Percentiles rank a stretch among this genome's conserved stretches.
phyloP scores from a whole-genome alignment of 1,284 basidiomycete species.

The Cronartium quercuum region DNA sequence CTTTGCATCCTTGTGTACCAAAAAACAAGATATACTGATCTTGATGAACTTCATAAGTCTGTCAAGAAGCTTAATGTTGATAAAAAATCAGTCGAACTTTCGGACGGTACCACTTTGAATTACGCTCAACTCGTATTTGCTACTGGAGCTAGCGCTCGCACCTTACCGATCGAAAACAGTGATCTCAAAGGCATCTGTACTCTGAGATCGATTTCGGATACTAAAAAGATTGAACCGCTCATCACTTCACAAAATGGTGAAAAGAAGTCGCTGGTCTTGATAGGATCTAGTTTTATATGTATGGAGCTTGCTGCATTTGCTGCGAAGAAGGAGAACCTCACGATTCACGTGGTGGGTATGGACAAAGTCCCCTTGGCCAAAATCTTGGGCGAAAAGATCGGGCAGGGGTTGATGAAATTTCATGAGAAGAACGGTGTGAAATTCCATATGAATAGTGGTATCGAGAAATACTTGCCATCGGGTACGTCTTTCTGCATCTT shows the following conservation, averaged over 20 bases:
- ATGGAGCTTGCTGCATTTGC: conserved; percentile 81
- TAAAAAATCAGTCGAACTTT: conserved; percentile 40
- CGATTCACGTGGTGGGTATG: conserved; percentile 76
- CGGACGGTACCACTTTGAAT: conserved; percentile 46
- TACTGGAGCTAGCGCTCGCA: conserved; percentile 49
- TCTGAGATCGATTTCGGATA: conserved; percentile 65
- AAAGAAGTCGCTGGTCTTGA: conserved; percentile 64
- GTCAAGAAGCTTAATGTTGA: conserved; percentile 56
- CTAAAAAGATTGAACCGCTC: conserved; percentile 54
- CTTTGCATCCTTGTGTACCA: background rate
- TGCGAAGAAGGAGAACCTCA: conserved; percentile 59
- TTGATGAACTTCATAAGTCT: conserved; percentile 54
- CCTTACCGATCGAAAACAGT: conserved; percentile 67
- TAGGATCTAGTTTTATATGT: conserved; percentile 86
- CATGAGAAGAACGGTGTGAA: conserved; percentile 47
- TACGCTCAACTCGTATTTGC: conserved; percentile 52
- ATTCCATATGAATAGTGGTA: conserved; percentile 47
- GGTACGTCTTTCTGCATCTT: conserved; percentile 50
- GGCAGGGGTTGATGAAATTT: conserved; percentile 65
- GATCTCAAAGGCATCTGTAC: conserved; percentile 73
- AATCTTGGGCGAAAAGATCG: conserved; percentile 74
- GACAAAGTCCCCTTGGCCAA: conserved; percentile 74
- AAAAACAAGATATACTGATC: background rate
- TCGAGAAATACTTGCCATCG: conserved; percentile 44
- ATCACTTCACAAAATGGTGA: conserved; percentile 21